A percentile compares a stretch with the other conserved stretches of the same genome.
Conservation (phyloP, 1,139 yeast genomes). For the Hyphopichia buzzinii region DNA sequence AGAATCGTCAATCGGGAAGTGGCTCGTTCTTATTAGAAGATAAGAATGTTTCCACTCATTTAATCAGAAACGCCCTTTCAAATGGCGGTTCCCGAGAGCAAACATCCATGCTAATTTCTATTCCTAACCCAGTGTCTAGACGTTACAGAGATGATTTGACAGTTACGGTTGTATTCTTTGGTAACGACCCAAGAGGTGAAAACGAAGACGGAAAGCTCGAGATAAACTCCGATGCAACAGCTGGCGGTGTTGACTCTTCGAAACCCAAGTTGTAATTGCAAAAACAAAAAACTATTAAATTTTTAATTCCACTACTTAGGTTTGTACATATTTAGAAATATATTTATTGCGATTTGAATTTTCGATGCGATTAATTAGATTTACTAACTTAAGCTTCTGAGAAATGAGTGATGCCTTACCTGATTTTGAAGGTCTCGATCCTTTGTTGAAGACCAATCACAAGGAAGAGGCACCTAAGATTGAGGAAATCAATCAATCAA, state of each 20-base stretch:
- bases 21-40: slow-evolving; percentile 62
- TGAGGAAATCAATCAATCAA: slow-evolving; percentile 10
- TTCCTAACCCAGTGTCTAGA: slow-evolving; percentile 92
- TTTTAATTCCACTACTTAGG: not conserved
- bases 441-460: slow-evolving; percentile 2
- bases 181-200: slow-evolving; percentile 46
- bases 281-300: too few species aligned
- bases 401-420: not conserved
- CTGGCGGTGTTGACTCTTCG: slow-evolving; percentile 48
- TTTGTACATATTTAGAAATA: not conserved
- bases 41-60: slow-evolving; percentile 85
- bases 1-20: slow-evolving; percentile 32
- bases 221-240: slow-evolving; percentile 56
- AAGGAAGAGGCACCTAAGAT: slow-evolving; percentile 3
- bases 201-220: slow-evolving; percentile 51
- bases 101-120: slow-evolving; percentile 81
- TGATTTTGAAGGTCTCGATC: slow-evolving; percentile 8
- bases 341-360: not conserved
- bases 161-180: slow-evolving; percentile 92
- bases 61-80: slow-evolving; percentile 89
- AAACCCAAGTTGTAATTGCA: slow-evolving; percentile 46
- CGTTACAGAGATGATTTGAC: slow-evolving; percentile 93
- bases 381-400: too few species aligned
- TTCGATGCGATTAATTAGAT: too few species aligned
- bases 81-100: slow-evolving; percentile 85